Evolutionary conservation across 1,284 basidiomycete genomes (phyloP), one percentile per base, ranked within the genome.

Genomic region (Xerocomus minutiporus): DNA sequence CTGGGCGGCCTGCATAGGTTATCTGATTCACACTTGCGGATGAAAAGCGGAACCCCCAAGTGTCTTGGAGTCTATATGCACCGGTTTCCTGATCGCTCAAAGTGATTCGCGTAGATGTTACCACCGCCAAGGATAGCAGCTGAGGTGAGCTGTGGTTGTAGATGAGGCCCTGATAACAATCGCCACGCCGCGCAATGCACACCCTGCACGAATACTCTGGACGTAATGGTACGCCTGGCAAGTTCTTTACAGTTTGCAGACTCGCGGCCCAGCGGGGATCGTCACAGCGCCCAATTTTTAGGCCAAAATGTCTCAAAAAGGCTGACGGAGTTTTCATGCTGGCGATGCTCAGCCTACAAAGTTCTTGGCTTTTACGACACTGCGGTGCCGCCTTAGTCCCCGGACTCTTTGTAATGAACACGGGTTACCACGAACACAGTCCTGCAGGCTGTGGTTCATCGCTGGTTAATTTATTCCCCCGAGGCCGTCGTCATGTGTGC

Each of bases 1-100:
- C 20, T 1, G 3, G 8, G 15, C 15, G n/a, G 11, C 11, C 8
- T 8, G 41, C 41, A 28, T 29, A 43, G 25, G 41, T n/a, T 29
- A 26, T 40, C 12, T 40, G 8, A 7, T 35, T 35, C 7, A 32
- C 17, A 23, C 34, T 34, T 56, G 40, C 29, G 53, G 53, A 32
- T 28, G 17, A 23, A 56, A 43, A 29, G 35, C 25, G 54, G 54
- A 26, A 25, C 17, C 9, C 26, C 15, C 41, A 20, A 17, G 17
- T 8, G 5, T 8, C 40, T 15, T 4, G 28, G n/a, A 28, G 26
- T 42, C 40, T 11, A 17, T 13, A 7, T 32, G 43, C 43, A 45
- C 43, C 43, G 43, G 17, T 45, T 45, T 45, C 28, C n/a, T 45
- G 43, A 32, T 45, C 43, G n/a, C 42, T 38, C n/a, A 25, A 23